phyloP scores from a whole-genome alignment of 2,329 filamentous ascomycete genomes.

The Aspergillus japonicus region DNA sequence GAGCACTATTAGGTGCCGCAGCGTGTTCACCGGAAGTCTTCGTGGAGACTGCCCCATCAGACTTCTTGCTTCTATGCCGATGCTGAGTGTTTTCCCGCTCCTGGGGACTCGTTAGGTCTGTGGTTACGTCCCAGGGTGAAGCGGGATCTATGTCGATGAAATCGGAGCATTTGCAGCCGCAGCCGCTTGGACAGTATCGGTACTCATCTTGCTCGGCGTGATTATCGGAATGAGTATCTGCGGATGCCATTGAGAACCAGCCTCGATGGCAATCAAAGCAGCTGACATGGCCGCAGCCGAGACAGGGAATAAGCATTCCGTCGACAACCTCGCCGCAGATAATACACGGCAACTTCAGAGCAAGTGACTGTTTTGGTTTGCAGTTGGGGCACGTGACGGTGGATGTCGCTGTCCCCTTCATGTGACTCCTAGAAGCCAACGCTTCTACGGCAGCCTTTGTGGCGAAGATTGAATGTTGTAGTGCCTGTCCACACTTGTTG shows the following conservation, averaged over 20 bases:
- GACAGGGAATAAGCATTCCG: slow-evolving; percentile 48
- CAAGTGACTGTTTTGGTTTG: slow-evolving; percentile 33
- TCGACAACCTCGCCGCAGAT: slow-evolving; percentile 45
- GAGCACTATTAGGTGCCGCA: slow-evolving; percentile 21
- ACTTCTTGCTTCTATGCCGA: slow-evolving; percentile 17
- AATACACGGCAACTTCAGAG: slow-evolving; percentile 41
- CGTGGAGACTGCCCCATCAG: slow-evolving; percentile 14
- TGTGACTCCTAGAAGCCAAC: slow-evolving; percentile 20
- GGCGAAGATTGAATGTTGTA: slow-evolving; percentile 39
- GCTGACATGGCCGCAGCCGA: slow-evolving; percentile 49
- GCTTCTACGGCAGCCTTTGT: slow-evolving; percentile 20
- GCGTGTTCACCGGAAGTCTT: slow-evolving; percentile 10
- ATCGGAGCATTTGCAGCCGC: slow-evolving; percentile 48
- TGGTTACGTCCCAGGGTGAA: slow-evolving; percentile 24
- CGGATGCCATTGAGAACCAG: slow-evolving; percentile 37
- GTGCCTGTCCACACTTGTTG: slow-evolving; percentile 38
- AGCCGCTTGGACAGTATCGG: slow-evolving; percentile 46
- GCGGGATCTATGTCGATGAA: slow-evolving; percentile 35
- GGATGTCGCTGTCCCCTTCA: slow-evolving; percentile 15
- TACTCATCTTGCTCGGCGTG: slow-evolving; percentile 18
- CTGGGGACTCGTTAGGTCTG: slow-evolving; percentile 17
- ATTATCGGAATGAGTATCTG: slow-evolving; percentile 11
- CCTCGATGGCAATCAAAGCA: slow-evolving; percentile 46
- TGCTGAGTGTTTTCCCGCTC: slow-evolving; percentile 22
- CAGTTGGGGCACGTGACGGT: slow-evolving; percentile 36